Evolutionary conservation across 75 land plant species (phyloP), one percentile per base, ranked within the genome.

Genomic region (Ceratopteris richardii): DNA sequence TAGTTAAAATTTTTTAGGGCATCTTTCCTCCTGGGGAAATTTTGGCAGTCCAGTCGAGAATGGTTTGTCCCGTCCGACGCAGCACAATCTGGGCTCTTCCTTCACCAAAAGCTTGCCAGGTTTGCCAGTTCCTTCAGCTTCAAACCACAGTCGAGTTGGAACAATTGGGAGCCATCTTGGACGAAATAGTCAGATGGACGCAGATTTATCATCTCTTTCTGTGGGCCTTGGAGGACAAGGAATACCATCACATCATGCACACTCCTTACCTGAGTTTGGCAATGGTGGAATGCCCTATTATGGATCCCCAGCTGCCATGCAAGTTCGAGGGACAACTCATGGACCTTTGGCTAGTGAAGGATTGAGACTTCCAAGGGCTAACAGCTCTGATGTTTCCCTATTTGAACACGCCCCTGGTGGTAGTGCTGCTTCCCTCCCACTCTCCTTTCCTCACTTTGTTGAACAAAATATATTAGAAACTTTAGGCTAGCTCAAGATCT

Each of bases 121-220:
- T 23, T 62, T 81, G 22, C 80, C 98, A 5, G 73, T 77, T 59
- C 79, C 81, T 19, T 77, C 82, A 1, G 71, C 81, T 29, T 81
- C 97, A 37, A 71, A 61, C 43, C 69, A 86, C 30, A 47, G 62
- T 9, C 80, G 82, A 56, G 76, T 85, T 57, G 82, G 87, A 22
- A 83, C 85, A 25, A 93, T 89, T 42, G 96, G 98, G n/a, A 86
- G 82, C 46, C 87, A 76, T 25, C 68, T 54, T 19, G 82, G 66
- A 14, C 81, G 69, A 53, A 63, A 65, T 16, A 69, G 51, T 64
- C 76, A 72, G 59, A 60, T 61, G 31, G 82, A 80, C 63, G 77
- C 66, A 24, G 52, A 72, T 28, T 68, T 77, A 30, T 42, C 75
- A 23, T 51, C 58, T 17, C 51, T 37, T 23, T 67, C 42, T 56